These are phyloP conservation scores for Rhododendron henanense DNA, from an alignment of 148 eudicot species.

Conservation along the genomic window DNA sequence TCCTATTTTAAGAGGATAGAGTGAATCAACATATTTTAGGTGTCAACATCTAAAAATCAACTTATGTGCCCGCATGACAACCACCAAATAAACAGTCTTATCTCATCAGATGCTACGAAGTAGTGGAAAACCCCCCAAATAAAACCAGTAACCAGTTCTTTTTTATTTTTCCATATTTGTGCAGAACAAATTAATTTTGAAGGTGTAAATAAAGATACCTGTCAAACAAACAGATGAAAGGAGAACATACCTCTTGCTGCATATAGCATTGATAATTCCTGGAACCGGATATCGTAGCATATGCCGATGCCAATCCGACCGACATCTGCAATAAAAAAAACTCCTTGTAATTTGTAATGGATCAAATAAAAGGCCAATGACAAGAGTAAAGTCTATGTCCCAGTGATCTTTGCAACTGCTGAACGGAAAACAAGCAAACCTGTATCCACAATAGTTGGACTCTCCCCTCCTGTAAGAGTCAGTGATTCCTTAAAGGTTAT, in stretches of 20 bases:
- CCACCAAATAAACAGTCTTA: not conserved
- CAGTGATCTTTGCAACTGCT: not conserved
- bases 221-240: not conserved
- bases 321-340: constrained; percentile 49
- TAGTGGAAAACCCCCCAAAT: not conserved
- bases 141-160: not conserved
- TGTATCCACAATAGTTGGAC: constrained; percentile 79
- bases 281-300: constrained; percentile 84
- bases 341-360: not conserved
- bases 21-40: not conserved
- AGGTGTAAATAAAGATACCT: not conserved
- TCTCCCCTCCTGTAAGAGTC: constrained; percentile 69
- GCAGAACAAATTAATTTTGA: not conserved
- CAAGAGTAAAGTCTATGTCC: not conserved
- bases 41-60: not conserved
- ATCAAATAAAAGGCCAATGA: not conserved
- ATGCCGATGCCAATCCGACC: constrained; percentile 89
- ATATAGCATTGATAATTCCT: constrained; percentile 69
- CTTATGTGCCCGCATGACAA: not conserved
- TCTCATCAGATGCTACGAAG: not conserved
- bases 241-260: constrained; percentile 69
- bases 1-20: not conserved
- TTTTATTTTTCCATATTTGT: not conserved
- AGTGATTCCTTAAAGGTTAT: constrained; percentile 65
- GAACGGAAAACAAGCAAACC: constrained; percentile 32